Evolutionary conservation across 805 yeast species (phyloP), one percentile per base, ranked within the genome.

Genomic region (Debaryomyces prosopidis): DNA sequence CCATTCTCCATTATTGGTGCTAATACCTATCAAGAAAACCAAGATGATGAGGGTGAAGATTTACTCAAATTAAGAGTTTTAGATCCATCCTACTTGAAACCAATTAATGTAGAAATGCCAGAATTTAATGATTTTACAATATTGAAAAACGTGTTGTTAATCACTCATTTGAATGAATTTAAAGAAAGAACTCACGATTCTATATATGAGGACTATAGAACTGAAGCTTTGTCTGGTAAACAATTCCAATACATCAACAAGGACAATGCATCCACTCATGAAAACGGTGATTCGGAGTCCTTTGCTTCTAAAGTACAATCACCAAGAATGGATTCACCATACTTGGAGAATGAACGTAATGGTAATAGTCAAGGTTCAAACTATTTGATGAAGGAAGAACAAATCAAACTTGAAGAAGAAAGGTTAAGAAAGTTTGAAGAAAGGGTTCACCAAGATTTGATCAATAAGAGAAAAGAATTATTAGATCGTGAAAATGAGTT

Each of bases 101-200:
- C 76, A 26, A 70, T 83, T 50, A 84, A 82, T 56, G 77, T 83
- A 40, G 88, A 83, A 57, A 81, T 84, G 63, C 84, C 91, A 28
- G 85, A 84, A 44, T 76, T 80, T 50, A 85, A 89, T 52, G 97
- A 90, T 66, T 87, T 90, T 62, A 80, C 88, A 36, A 79, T 87
- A 35, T 75, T 90, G 64, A 83, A 90, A 63, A 89, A 88, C 58
- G 81, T 90, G 3, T 71, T 90, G 48, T 77, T 90, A 58, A 85
- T 87, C 57, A 83, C 94, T 14, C 96, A 89, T 68, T 77, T 90
- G 66, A 84, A 84, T 62, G 97, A 90, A 61, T 81, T 90, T 66
- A 89, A 89, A 68, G 97, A 90, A 57, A 77, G 80, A 58, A 90
- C 97, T 6, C 95, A 87, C 63, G 96, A 89, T 62, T 78, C 84